phyloP scores from a whole-genome alignment of 1,284 basidiomycete genomes.

The Papiliotrema flavescens region DNA sequence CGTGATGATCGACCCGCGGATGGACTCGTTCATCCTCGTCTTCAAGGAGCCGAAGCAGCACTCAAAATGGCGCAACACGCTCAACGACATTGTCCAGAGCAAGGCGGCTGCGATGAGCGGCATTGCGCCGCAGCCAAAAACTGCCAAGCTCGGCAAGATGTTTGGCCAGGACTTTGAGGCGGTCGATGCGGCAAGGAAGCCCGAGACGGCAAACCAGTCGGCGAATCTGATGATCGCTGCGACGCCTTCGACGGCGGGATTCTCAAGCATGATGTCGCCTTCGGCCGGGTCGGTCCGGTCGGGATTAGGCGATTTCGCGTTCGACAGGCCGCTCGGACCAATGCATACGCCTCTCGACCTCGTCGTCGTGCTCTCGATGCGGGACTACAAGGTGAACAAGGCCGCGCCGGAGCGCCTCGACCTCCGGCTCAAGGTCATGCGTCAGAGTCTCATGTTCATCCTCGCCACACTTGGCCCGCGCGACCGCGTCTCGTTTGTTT shows the following conservation, averaged over 20 bases:
- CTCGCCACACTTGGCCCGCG: conserved; percentile 67
- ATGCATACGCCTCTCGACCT: conserved; percentile 86
- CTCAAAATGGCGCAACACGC: conserved; percentile 78
- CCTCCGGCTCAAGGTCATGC: conserved; percentile 72
- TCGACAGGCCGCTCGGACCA: conserved; percentile 55
- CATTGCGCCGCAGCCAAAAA: conserved; percentile 1
- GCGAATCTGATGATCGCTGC: not conserved
- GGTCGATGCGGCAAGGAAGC: not conserved
- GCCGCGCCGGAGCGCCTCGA: conserved; percentile 33
- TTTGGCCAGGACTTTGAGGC: conserved; percentile 18
- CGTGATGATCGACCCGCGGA: conserved; percentile 78
- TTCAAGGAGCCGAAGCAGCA: conserved; percentile 86
- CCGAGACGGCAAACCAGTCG: not conserved
- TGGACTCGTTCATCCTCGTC: conserved; percentile 90
- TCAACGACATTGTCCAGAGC: conserved; percentile 62
- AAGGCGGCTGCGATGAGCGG: conserved; percentile 3
- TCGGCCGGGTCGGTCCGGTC: not conserved
- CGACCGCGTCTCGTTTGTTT: conserved; percentile 80
- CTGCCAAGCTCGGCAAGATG: conserved; percentile 24
- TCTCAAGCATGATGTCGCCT: not conserved
- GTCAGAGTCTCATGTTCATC: conserved; percentile 76
- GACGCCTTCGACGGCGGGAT: not conserved
- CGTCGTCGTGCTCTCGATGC: conserved; percentile 84
- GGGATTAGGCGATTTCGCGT: conserved; percentile 26
- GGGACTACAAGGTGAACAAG: conserved; percentile 71